Base-by-base conservation (phyloP, 2,329 filamentous ascomycete species). In the Thelonectria blattea region DNA sequence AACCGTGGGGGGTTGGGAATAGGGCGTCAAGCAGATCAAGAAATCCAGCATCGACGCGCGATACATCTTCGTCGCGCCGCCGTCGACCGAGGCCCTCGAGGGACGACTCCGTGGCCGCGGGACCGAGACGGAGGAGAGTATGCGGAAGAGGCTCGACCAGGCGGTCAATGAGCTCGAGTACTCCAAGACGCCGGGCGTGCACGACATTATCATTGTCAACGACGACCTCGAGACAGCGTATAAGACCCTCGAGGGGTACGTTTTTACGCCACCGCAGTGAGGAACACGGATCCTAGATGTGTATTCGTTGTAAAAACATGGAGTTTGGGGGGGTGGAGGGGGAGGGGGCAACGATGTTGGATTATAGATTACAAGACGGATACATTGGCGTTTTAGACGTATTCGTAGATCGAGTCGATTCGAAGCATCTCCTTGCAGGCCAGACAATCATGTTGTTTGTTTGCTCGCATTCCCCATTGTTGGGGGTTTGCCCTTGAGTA, bases 21-120 rank as follows among this genome's bases (percentile, higher is more conserved):
- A 96, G 70, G 93, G 93, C 60, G 93, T 97, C 56, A 97, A 97
- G 81, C 94, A 97, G 79, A 91, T 97, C 73, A 92, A 93, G 77
- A 84, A 85, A 61, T 91, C 89, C 47, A 83, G 83, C 68, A 85
- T 94, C 64, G 84, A 88, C 60, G 91, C 92, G 12, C 87, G 91
- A 59, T 97, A 92, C 79, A 80, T 97, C 65, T 97, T 97, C 76
- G 83, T 97, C 62, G 87, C 91, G 30, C 93, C 94, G 10, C 94
- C 93, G 0, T 89, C 85, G 3, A 79, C 90, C 65, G 88, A 90
- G 71, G 84, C 88, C 56, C 83, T 97, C 41, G 93, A 97, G 81
- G 76, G 84, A 72, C 84, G 92, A 45, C 81, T 96, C 52, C 84
- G 91, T 53, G 90, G 89, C 45, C 83, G 92, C 54, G 89, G 88